These are phyloP conservation scores for Eucalyptus polyanthemos DNA, from an alignment of 345 rosid species.

Conservation along the genomic window DNA sequence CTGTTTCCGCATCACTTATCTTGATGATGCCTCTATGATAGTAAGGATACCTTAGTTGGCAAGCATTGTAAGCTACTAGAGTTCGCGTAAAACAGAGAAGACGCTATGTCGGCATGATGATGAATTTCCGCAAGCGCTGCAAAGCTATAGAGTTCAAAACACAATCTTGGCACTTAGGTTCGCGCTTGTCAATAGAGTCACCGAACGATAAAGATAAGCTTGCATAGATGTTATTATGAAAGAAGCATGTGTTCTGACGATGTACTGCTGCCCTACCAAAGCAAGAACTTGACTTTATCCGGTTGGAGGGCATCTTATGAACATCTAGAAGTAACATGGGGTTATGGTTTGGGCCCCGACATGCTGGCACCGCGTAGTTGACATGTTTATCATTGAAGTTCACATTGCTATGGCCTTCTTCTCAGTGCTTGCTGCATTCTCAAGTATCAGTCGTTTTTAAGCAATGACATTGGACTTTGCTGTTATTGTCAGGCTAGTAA, in stretches of 20 bases:
- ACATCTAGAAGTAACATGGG: not conserved
- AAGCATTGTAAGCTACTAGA: not conserved
- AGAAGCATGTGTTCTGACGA: not conserved
- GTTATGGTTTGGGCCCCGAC: not conserved
- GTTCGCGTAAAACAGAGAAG: not conserved
- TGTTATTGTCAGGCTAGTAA: not conserved
- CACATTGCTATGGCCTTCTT: not conserved
- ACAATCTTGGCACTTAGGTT: not conserved
- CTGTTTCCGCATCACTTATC: not conserved
- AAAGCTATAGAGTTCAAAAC: not conserved
- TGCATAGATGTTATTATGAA: not conserved
- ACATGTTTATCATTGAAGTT: not conserved
- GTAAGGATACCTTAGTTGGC: not conserved
- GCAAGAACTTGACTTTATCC: not conserved
- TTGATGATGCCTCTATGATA: not conserved
- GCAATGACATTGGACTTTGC: not conserved
- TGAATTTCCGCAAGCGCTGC: not conserved
- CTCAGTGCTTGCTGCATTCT: not conserved
- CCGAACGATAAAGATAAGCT: not conserved
- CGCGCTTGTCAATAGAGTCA: not conserved
- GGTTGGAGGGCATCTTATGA: not conserved
- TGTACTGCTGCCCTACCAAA: not conserved
- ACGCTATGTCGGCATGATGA: not conserved
- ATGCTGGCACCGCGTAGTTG: not conserved
- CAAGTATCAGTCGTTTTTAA: not conserved